Evolutionary conservation across 1,284 basidiomycete species (phyloP), one percentile per base, ranked within the genome.

Genomic region (Fomitiporia mediterranea): DNA sequence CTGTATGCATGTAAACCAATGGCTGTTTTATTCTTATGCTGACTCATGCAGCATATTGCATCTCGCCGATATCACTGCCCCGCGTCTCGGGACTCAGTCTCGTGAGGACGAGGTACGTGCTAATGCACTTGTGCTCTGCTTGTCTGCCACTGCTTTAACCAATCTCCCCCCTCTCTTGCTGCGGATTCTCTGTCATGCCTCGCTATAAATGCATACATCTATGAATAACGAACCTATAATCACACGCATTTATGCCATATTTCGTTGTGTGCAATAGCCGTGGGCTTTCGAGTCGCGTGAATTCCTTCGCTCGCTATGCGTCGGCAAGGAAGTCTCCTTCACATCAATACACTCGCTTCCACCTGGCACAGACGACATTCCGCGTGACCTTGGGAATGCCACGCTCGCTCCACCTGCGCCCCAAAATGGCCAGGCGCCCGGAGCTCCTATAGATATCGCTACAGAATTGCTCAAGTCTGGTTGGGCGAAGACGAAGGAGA

Each of bases 271-370:
- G 6, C n/a, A 11, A 34, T 62, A 94, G 89, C 84, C 88, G 7
- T 94, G 89, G 81, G 91, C 94, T 3, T 98, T 90, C 68, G 90
- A 95, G 67, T 86, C 94, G 40, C 87, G 96, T 65, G 96, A 98
- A 74, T 97, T 87, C 71, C 78, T 98, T 37, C 87, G 95, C 49
- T 75, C 83, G 37, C 74, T 94, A 52, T 78, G 86, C 17, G 92
- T 98, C 52, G 95, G 94, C 62, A 95, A 96, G 68, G 86, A 95
- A 71, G 81, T 94, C 65, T 77, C 82, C 1, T 94, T 94, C 71
- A 78, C 80, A 11, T 83, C 89, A 8, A 81, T 81, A 25, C 89
- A 92, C 70, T 84, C 85, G 37, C 74, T 94, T 37, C 78, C 86
- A 15, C 68, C 83, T 40, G 83, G 82, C 62, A 83, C 87, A 43